Base-by-base conservation (phyloP, 805 yeast species). In the Yamadazyma sp. region DNA sequence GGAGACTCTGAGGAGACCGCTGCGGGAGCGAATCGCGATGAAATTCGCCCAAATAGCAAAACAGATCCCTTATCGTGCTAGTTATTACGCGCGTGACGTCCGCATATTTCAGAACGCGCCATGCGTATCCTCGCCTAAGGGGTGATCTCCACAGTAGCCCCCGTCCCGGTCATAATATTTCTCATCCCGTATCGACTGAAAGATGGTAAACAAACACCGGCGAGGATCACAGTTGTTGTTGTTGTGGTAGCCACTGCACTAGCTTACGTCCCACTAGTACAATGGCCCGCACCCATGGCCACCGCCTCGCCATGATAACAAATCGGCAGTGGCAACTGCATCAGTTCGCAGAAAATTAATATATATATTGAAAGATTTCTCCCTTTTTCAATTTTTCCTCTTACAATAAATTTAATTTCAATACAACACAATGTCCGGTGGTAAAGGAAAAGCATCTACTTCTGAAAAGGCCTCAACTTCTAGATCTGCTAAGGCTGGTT, bases 401-500 rank as follows among this genome's bases (percentile, higher is more conserved):
- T 30, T 17, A 11, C 28, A 38, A n/a, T 20, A 9, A 26, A 29
- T 15, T 22, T 26, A 30, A 35, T 35, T 26, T 17, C 23, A 32
- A 44, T 33, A 33, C 42, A 53, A 72, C 35, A 70, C 15, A 35
- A 84, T 84, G 93, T 83, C 91, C 54, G 84, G 87, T 61, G 87
- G 87, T 61, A 82, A 82, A 76, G 88, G 88, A 59, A 90, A 90
- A 76, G 95, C 96, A 64, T 95, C 95, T 63, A 77, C 95, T 54
- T 71, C 95, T 58, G 90, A 88, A 67, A 91, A 91, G 75, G 89
- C 95, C 60, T 84, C 97, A 64, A 93, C 91, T 77, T 85, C 97
- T 41, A 88, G 98, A 82, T 91, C 98, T 55, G 83, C 96, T 50
- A 91, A 89, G 79, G 97, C 98, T 64, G 98, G 97, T 71, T 81